phyloP scores from a whole-genome alignment of 2,329 filamentous ascomycete genomes.

The Fusarium cyanostomum region DNA sequence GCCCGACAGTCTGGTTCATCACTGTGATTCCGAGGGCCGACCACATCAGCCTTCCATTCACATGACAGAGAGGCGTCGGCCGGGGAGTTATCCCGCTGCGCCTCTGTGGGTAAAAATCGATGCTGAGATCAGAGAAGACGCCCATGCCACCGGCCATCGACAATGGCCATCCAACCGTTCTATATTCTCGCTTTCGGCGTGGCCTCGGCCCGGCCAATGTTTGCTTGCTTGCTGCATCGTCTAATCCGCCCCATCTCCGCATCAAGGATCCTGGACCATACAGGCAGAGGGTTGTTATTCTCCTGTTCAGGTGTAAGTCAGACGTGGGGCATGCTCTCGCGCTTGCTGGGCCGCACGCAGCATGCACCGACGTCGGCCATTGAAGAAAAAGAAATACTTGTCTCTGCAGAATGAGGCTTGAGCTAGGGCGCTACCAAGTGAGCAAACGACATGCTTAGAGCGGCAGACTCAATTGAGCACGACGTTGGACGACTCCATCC shows the following conservation, averaged over 20 bases:
- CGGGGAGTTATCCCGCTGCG: constrained; percentile 36
- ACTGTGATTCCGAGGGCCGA: constrained; percentile 28
- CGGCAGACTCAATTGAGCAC: not conserved
- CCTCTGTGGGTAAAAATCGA: constrained; percentile 13
- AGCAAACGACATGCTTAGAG: constrained; percentile 21
- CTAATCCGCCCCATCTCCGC: constrained; percentile 6
- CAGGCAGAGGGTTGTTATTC: not conserved
- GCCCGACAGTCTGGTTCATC: constrained; percentile 44
- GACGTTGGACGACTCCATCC: not conserved
- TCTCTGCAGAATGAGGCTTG: constrained; percentile 26
- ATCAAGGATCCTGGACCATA: not conserved
- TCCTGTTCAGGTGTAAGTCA: not conserved
- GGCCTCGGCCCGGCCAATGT: constrained; percentile 1
- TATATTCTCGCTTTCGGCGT: not conserved
- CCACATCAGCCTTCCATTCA: constrained; percentile 40
- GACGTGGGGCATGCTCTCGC: not conserved
- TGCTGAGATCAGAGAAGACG: not conserved
- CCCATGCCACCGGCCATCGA: not conserved
- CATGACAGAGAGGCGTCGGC: constrained; percentile 37
- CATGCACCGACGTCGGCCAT: constrained; percentile 5
- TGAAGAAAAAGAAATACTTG: constrained; percentile 9
- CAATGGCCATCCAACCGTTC: constrained; percentile 3
- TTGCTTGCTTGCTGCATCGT: constrained; percentile 7
- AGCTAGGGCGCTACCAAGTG: not conserved
- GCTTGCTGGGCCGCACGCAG: constrained; percentile 14